Conservation (phyloP, 768 basidiomycete genomes). For the Pleurotus sapidus region DNA sequence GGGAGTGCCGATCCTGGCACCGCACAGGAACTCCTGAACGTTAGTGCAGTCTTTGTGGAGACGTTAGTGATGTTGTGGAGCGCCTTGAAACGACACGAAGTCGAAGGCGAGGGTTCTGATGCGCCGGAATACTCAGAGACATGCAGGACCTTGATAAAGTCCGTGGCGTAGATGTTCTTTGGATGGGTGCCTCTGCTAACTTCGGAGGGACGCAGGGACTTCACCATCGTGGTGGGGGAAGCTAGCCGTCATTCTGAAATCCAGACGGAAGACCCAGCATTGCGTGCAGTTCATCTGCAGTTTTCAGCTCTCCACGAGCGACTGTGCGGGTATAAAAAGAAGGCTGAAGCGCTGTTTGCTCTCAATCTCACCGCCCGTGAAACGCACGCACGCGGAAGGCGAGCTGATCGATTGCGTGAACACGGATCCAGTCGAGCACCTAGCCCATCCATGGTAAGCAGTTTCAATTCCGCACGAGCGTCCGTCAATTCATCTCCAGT, state of each 20-base stretch:
- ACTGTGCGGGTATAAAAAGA: background rate
- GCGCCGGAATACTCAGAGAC: background rate
- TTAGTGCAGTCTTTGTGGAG: background rate
- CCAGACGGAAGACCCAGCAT: background rate
- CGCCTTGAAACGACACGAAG: background rate
- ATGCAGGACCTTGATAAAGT: background rate
- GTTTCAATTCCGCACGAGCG: background rate
- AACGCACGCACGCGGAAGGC: background rate
- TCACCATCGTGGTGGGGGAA: background rate
- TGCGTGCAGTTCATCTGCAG: background rate
- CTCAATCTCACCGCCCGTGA: background rate
- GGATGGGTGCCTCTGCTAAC: background rate
- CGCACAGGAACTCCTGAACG: background rate
- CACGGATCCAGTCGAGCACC: background rate
- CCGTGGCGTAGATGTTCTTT: background rate
- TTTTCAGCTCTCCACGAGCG: background rate
- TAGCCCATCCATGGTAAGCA: background rate
- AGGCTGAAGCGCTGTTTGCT: background rate
- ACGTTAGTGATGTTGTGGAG: background rate
- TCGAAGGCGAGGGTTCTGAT: background rate
- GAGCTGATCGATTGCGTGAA: background rate
- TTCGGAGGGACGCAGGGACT: background rate
- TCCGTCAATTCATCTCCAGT: background rate
- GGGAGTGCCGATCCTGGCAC: background rate
- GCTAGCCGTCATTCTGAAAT: background rate